phyloP scores from a whole-genome alignment of 768 basidiomycete species.

The Pulveroboletus sp. region DNA sequence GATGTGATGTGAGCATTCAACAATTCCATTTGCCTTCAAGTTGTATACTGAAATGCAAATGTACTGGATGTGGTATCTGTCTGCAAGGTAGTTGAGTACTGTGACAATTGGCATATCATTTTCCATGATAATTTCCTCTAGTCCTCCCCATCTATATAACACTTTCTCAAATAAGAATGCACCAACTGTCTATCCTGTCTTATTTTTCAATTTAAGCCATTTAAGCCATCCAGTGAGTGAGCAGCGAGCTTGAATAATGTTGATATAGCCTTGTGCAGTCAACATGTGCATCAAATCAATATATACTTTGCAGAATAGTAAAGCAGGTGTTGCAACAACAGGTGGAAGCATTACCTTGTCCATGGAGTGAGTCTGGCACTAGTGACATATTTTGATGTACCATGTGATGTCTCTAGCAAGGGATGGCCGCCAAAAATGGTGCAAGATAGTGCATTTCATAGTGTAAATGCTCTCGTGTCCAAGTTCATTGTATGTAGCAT shows the following conservation, averaged over 20 bases:
- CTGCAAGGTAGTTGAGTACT: conserved; percentile 21
- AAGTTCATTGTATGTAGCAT: too few species aligned
- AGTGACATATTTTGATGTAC: too few species aligned
- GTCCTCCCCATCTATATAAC: conserved; percentile 35
- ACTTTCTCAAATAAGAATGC: conserved; percentile 37
- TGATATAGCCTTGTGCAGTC: conserved; percentile 27
- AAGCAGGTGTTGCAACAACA: too few species aligned
- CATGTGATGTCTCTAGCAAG: too few species aligned
- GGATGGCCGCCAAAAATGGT: too few species aligned
- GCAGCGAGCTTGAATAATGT: conserved; percentile 37
- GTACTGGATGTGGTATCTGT: too few species aligned
- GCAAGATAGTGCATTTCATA: too few species aligned
- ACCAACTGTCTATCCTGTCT: conserved; percentile 27
- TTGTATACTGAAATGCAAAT: conserved; percentile 44
- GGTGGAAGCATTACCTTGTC: too few species aligned
- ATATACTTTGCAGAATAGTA: conserved; percentile 25
- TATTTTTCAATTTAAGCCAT: conserved; percentile 12
- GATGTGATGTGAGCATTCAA: conserved; percentile 31
- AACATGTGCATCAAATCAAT: conserved; percentile 42
- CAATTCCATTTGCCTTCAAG: conserved; percentile 37
- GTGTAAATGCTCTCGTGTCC: too few species aligned
- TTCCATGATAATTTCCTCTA: conserved; percentile 39
- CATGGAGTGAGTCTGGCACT: too few species aligned
- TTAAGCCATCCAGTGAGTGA: conserved; percentile 34
- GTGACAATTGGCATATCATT: conserved; percentile 35